phyloP scores from a whole-genome alignment of 305 asterid species.

The Fraxinus xanthoxyloides region DNA sequence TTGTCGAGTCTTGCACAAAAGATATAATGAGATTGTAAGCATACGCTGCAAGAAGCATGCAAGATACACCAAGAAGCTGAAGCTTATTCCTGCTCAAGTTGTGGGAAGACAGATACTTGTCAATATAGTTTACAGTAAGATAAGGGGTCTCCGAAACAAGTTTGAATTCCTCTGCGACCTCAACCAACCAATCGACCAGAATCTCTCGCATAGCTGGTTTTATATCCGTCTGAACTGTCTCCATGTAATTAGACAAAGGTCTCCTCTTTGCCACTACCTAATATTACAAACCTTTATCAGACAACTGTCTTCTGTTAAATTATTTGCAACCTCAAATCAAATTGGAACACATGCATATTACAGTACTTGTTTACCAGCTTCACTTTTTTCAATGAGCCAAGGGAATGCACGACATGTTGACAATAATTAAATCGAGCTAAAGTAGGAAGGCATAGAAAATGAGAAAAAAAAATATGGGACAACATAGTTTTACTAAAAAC shows the following conservation, averaged over 20 bases:
- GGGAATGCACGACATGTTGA: background rate
- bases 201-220: constrained; percentile 61
- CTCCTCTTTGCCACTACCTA: constrained; percentile 71
- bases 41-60: constrained; percentile 94
- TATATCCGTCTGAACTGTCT: constrained; percentile 62
- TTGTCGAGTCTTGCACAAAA: background rate
- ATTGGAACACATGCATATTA: background rate
- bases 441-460: background rate
- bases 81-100: constrained; percentile 53
- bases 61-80: constrained; percentile 88
- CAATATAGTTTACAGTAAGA: constrained; percentile 65
- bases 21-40: constrained; percentile 19
- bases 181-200: constrained; percentile 89
- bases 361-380: background rate
- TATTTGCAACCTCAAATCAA: constrained; percentile 2
- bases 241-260: constrained; percentile 72
- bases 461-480: background rate
- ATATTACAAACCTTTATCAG: constrained; percentile 27
- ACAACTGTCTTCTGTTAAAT: background rate
- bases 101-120: constrained; percentile 65
- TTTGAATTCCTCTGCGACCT: constrained; percentile 85
- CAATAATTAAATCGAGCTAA: background rate
- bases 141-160: constrained; percentile 74
- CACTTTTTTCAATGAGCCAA: background rate
- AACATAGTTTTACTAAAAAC: background rate